Evolutionary conservation across 2,329 filamentous ascomycete genomes (phyloP).

Genomic region (Nakataea oryzae): DNA sequence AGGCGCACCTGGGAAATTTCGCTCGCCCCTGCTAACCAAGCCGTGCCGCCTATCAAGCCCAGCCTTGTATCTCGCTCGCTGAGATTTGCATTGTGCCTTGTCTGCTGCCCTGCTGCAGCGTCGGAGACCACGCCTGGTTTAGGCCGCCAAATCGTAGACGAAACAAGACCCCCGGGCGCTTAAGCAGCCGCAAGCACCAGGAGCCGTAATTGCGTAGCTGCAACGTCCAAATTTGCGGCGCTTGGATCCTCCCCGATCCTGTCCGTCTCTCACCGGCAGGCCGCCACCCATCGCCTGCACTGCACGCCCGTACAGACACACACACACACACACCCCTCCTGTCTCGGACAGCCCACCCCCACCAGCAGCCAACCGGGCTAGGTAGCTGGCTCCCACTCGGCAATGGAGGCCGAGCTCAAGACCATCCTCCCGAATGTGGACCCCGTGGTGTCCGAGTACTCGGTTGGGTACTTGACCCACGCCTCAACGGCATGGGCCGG

Average conservation of each 20-base stretch:
- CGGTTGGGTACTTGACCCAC: conserved; percentile 87
- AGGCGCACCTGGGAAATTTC: not conserved
- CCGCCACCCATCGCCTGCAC: not conserved
- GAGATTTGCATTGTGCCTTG: not conserved
- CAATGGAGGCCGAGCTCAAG: conserved; percentile 83
- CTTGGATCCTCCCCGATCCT: not conserved
- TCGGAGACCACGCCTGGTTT: not conserved
- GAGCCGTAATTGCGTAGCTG: not conserved
- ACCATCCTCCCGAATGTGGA: conserved; percentile 78
- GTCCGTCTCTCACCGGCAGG: not conserved
- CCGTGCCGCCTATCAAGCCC: not conserved
- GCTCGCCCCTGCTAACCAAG: not conserved
- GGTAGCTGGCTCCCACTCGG: not conserved
- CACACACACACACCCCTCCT: not conserved
- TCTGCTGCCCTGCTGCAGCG: not conserved
- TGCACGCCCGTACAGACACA: too few species aligned
- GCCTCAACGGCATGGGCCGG: conserved; percentile 74
- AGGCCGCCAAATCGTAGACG: not conserved
- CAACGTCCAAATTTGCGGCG: not conserved
- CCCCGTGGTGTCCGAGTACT: conserved; percentile 82
- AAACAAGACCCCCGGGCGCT: not conserved
- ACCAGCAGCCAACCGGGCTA: not conserved
- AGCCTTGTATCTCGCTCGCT: not conserved
- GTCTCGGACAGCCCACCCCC: not conserved
- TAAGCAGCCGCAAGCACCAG: not conserved